Conservation (phyloP, 768 basidiomycete species). For the Termitomyces sp. region DNA sequence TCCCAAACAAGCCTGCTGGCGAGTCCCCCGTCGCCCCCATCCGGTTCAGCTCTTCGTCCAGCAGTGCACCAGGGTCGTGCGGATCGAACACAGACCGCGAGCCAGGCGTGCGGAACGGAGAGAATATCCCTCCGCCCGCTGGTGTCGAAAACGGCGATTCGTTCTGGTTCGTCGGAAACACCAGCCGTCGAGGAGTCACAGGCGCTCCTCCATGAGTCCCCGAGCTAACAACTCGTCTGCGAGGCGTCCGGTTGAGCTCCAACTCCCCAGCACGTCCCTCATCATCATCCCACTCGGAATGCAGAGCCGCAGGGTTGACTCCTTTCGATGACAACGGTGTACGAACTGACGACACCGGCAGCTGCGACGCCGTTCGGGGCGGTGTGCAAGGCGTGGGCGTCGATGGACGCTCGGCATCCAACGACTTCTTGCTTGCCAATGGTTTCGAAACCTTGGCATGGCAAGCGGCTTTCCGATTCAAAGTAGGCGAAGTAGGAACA, state of each 20-base stretch:
- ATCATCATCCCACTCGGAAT: constrained; percentile 13
- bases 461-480: constrained; percentile 26
- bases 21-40: constrained; percentile 45
- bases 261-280: constrained; percentile 10
- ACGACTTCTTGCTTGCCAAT: constrained; percentile 3
- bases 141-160: constrained; percentile 39
- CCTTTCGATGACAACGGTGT: constrained; percentile 18
- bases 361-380: constrained; percentile 13
- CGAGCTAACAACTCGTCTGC: constrained; percentile 23
- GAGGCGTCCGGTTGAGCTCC: constrained; percentile 32
- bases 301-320: constrained; percentile 28
- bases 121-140: constrained; percentile 19
- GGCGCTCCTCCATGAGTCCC: constrained; percentile 17
- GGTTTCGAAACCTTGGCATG: constrained; percentile 16
- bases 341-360: constrained; percentile 18
- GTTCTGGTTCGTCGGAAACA: constrained; percentile 28
- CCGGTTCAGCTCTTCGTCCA: constrained; percentile 69
- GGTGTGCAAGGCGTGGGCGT: constrained; percentile 16
- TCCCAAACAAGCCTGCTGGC: constrained; percentile 63
- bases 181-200: constrained; percentile 31
- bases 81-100: constrained; percentile 58
- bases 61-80: constrained; percentile 58
- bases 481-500: constrained; percentile 42
- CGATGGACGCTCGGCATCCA: constrained; percentile 6
- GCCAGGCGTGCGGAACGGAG: constrained; percentile 45